Base-by-base conservation (phyloP, 176 grass and related monocot genomes). In the Pontederia crassipes region DNA sequence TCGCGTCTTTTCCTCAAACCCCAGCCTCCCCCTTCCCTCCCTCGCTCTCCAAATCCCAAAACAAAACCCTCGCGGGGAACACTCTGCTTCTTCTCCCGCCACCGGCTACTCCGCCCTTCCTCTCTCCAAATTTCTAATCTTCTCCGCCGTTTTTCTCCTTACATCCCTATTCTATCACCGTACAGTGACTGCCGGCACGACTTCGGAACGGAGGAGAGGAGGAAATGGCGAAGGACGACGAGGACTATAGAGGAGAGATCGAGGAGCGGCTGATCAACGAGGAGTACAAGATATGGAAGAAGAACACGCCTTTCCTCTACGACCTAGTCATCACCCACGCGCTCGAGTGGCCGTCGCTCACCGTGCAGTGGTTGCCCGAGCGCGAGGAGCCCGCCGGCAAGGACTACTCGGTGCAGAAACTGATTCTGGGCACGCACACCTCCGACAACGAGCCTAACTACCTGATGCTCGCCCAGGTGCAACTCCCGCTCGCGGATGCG, bases 221-320 rank as follows among this genome's bases (percentile, higher is more conserved):
- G 10, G 16, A 12, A 4, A 65, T 65, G 62, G 62, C 47, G n/a
- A 65, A 65, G 18, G 86, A 79, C 40, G 93, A 83, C 20, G 93
- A 98, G 58, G 87, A 86, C 71, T 83, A 88, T 76, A 84, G 93
- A 14, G 71, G 78, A 10, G 81, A 92, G 79, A 71, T 89, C 55
- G 93, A 92, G 77, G 81, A 86, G 74, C 76, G 87, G 59, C 68
- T 88, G 26, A 81, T 98, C 74, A 98, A 98, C 71, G 87, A 98
- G 74, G 93, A 98, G 79, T 98, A 92, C 93, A 98, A 98, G 93
- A 98, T 98, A 81, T 92, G 93, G 93, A 98, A 98, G 81, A 98
- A 98, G 68, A 98, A 92, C 79, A 92, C 93, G 2, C 93, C 84
- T 4, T 98, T 98, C 77, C 74, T 98, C 47, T 98, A 98, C 79